Conservation (phyloP, 2,329 filamentous ascomycete genomes). For the Fusarium camptoceras region DNA sequence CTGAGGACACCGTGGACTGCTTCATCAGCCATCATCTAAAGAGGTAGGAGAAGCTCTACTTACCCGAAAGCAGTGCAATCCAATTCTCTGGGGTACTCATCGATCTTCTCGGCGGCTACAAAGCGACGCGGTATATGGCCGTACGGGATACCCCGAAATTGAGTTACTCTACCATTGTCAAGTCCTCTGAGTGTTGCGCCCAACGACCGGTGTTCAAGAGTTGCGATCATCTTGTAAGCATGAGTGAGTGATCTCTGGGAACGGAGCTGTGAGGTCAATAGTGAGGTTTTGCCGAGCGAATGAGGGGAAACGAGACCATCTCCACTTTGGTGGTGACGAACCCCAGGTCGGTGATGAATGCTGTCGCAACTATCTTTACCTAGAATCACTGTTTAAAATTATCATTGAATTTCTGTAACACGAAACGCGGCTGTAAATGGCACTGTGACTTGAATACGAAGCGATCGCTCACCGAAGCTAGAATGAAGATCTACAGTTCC, state of each 20-base stretch:
- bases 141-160: constrained; percentile 21
- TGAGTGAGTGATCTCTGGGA: not conserved
- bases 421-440: too few relatives aligned
- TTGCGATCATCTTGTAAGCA: not conserved
- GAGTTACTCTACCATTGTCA: not conserved
- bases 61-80: constrained; percentile 18
- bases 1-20: constrained; percentile 57
- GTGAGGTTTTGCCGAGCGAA: not conserved
- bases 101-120: not conserved
- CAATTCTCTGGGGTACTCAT: not conserved
- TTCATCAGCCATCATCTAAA: too few relatives aligned
- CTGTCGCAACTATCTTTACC: too few relatives aligned
- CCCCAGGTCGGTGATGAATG: not conserved
- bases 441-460: not conserved
- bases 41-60: too few relatives aligned
- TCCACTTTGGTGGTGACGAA: not conserved
- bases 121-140: constrained; percentile 3
- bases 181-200: not conserved
- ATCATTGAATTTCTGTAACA: too few relatives aligned
- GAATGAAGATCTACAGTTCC: not conserved
- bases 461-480: not conserved
- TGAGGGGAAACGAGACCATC: not conserved
- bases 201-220: not conserved
- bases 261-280: not conserved
- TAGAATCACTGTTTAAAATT: rapidly evolving